Percentiles rank a stretch among this genome's conserved stretches.
Conservation (phyloP, 2,329 filamentous ascomycete species). For the Microdochium bolleyi region DNA sequence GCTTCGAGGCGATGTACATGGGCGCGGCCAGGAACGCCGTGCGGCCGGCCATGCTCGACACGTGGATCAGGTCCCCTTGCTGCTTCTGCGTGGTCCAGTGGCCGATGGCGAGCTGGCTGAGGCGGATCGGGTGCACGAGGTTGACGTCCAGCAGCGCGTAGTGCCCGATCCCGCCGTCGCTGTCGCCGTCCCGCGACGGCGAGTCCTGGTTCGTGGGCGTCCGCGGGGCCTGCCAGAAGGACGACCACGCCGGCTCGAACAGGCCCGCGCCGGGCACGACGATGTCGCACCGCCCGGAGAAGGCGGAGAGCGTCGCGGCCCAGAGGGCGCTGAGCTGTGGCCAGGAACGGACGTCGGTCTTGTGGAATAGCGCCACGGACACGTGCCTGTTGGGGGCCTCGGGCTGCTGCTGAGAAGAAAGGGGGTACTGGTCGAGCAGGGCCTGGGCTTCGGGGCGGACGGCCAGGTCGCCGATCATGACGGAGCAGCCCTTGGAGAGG, state of each 20-base stretch:
- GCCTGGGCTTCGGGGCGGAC: conserved; percentile 24
- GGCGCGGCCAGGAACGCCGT: conserved; percentile 19
- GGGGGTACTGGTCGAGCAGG: conserved; percentile 21
- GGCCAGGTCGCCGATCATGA: conserved; percentile 26
- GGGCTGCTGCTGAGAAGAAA: conserved; percentile 4
- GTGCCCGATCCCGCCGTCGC: conserved; percentile 19
- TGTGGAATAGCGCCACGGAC: conserved; percentile 12
- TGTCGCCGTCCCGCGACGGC: conserved; percentile 2
- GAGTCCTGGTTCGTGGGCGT: conserved; percentile 15
- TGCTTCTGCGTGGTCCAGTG: conserved; percentile 7
- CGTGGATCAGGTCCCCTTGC: conserved; percentile 20
- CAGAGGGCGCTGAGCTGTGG: conserved; percentile 22
- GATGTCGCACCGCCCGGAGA: conserved; percentile 21
- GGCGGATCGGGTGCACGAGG: conserved; percentile 24
- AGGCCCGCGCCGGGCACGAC: conserved; percentile 27
- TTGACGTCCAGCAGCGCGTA: conserved; percentile 28
- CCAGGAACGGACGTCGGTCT: conserved; percentile 28
- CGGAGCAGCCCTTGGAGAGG: conserved; percentile 24
- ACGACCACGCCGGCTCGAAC: conserved; percentile 26
- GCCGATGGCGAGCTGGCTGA: conserved; percentile 26
- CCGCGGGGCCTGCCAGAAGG: conserved; percentile 26
- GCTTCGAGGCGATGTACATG: conserved; percentile 27
- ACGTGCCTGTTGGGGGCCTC: conserved; percentile 9
- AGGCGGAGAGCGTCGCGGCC: conserved; percentile 15
- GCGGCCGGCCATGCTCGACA: conserved; percentile 26